Evolutionary conservation across 305 asterid genomes (phyloP).

Genomic region (Rubia balearica): DNA sequence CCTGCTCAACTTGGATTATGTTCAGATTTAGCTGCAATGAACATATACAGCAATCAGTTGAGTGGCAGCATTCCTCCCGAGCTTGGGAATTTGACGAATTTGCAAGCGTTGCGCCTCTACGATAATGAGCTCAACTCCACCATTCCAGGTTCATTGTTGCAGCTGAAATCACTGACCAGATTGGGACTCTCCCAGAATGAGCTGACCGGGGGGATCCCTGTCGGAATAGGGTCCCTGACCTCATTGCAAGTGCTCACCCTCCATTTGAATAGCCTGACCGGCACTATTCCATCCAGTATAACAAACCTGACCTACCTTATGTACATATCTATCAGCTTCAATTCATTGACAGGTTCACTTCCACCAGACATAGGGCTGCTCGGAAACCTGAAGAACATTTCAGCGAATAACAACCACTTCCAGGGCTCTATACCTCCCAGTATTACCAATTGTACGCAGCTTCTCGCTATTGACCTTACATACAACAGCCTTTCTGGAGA

Average conservation of each 20-base stretch:
- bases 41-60: constrained; percentile 41
- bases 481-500: constrained; percentile 38
- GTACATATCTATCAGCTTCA: constrained; percentile 55
- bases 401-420: constrained; percentile 28
- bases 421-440: constrained; percentile 60
- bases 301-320: constrained; percentile 48
- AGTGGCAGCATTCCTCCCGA: constrained; percentile 58
- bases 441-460: constrained; percentile 50
- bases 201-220: constrained; percentile 43
- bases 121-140: constrained; percentile 54
- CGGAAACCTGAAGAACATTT: constrained; percentile 51
- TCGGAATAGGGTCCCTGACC: constrained; percentile 36
- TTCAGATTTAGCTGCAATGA: constrained; percentile 33
- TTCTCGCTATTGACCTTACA: constrained; percentile 34
- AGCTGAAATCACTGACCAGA: constrained; percentile 36
- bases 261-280: constrained; percentile 56
- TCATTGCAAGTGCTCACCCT: constrained; percentile 60
- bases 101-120: constrained; percentile 40
- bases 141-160: constrained; percentile 51
- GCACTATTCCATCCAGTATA: constrained; percentile 55
- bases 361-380: constrained; percentile 55
- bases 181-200: constrained; percentile 61
- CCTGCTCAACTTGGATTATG: constrained; percentile 56
- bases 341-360: constrained; percentile 54
- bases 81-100: constrained; percentile 42